Evolutionary conservation across 2,329 filamentous ascomycete genomes (phyloP), one percentile per base, ranked within the genome.

Genomic region (Calonectria hawksworthii): DNA sequence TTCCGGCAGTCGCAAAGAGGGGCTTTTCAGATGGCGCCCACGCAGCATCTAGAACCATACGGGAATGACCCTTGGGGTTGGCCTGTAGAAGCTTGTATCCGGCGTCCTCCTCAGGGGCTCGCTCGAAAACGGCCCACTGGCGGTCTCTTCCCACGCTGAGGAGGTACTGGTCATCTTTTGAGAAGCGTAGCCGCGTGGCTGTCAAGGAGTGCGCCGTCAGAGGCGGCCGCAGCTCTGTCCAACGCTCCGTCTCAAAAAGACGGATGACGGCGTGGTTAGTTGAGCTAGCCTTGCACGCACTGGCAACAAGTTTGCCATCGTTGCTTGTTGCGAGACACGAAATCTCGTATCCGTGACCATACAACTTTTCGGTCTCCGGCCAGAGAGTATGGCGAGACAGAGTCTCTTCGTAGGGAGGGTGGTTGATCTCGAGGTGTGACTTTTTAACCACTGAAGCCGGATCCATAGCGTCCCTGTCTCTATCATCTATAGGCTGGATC

Each of bases 271-370:
- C 97, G 83, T 99, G 97, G 84, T 98, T 97, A 72, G 96, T 89
- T 1, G 96, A 98, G 82, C 94, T 98, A 23, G 97, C 97, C 82
- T 94, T 95, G 87, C 97, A 99, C 2, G 97, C 96, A 68, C 96
- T 98, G 38, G 97, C 97, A 18, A 99, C 90, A 28, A 98, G 85
- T 4, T 85, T 88, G 16, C 94, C 94, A 80, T 96, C 93, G 81
- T 94, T 91, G 81, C 92, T 95, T 10, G 93, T 91, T 14, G 96
- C 94, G 21, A 98, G 91, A 47, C 95, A 94, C 2, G 95, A 98
- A 65, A 99, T 96, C 85, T 99, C 97, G 86, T 98, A 98, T 36
- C 97, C 97, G 85, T 99, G 97, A 2, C 97, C 97, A 85, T 99
- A 99, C 1, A 99, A 90, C 87, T 99, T 99, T 85, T 99, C 97